phyloP scores from a whole-genome alignment of 352 stramenopile genomes.

The Globisporangium megalacanthum region DNA sequence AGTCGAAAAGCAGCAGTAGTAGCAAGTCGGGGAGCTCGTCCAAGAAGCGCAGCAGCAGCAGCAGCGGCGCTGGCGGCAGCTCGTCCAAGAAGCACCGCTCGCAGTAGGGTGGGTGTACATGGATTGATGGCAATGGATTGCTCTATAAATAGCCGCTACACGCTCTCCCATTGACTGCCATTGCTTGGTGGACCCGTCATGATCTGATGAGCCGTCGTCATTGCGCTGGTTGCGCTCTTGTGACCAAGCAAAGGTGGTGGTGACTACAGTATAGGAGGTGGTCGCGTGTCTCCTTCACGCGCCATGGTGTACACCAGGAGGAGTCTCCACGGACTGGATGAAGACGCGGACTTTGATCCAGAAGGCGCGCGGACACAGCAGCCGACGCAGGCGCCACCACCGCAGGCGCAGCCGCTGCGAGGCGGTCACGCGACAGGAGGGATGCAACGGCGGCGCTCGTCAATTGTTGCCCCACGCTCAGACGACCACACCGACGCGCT shows the following conservation, averaged over 20 bases:
- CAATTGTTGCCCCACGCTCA: neutral
- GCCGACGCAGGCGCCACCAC: neutral
- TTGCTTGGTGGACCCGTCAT: neutral
- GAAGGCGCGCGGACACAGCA: neutral
- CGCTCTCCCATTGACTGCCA: neutral
- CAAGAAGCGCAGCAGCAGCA: constrained; percentile 62
- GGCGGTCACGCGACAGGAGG: neutral
- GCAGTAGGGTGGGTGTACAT: constrained; percentile 25
- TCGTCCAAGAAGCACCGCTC: constrained; percentile 64
- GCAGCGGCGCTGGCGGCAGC: constrained; percentile 38
- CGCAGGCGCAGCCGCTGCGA: neutral
- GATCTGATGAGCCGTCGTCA: too few relatives aligned
- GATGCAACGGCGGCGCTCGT: constrained; percentile 9
- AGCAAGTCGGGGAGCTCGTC: constrained; percentile 21
- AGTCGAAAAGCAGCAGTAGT: constrained; percentile 50
- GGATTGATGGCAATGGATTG: neutral
- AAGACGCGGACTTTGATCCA: constrained; percentile 9
- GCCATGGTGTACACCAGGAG: neutral
- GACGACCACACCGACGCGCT: constrained; percentile 9
- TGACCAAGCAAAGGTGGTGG: neutral
- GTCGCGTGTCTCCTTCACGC: neutral
- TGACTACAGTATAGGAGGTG: neutral
- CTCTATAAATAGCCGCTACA: too few relatives aligned
- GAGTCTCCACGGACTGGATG: constrained; percentile 4
- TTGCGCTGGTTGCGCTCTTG: too few relatives aligned